These are phyloP conservation scores for Monosporascus sp. DNA, from an alignment of 2,329 filamentous ascomycete genomes.

Conservation along the genomic window DNA sequence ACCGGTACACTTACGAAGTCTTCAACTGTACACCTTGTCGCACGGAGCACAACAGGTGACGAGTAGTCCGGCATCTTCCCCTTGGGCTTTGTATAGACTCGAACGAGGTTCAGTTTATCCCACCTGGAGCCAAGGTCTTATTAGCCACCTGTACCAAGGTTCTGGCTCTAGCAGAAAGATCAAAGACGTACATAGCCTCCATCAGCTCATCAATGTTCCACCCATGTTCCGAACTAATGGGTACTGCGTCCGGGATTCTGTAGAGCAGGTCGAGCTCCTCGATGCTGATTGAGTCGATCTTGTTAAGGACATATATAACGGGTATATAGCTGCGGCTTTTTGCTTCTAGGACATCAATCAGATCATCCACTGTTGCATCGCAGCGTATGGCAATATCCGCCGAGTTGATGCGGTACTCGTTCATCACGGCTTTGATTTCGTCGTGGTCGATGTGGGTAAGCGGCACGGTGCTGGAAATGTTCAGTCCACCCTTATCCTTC, in stretches of 20 bases:
- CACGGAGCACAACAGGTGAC: conserved; percentile 81
- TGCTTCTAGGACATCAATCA: conserved; percentile 93
- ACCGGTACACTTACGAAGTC: conserved; percentile 72
- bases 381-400: conserved; percentile 97
- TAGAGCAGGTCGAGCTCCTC: conserved; percentile 96
- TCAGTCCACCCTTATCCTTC: conserved; percentile 97
- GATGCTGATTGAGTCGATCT: conserved; percentile 97
- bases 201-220: conserved; percentile 98
- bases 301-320: conserved; percentile 98
- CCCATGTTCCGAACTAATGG: conserved; percentile 93
- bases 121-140: conserved; percentile 46
- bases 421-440: conserved; percentile 97
- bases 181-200: conserved; percentile 69
- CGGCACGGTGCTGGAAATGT: conserved; percentile 90
- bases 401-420: conserved; percentile 92
- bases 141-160: conserved; percentile 15
- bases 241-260: conserved; percentile 92
- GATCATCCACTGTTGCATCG: conserved; percentile 93
- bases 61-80: conserved; percentile 90
- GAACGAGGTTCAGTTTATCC: conserved; percentile 87
- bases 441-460: conserved; percentile 89
- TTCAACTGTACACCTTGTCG: conserved; percentile 81
- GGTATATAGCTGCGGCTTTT: conserved; percentile 95
- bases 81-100: conserved; percentile 98
- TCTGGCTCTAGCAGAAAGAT: conserved; percentile 3